These are phyloP conservation scores for Glaciozyma martinii DNA, from an alignment of 768 basidiomycete species.

Conservation along the genomic window DNA sequence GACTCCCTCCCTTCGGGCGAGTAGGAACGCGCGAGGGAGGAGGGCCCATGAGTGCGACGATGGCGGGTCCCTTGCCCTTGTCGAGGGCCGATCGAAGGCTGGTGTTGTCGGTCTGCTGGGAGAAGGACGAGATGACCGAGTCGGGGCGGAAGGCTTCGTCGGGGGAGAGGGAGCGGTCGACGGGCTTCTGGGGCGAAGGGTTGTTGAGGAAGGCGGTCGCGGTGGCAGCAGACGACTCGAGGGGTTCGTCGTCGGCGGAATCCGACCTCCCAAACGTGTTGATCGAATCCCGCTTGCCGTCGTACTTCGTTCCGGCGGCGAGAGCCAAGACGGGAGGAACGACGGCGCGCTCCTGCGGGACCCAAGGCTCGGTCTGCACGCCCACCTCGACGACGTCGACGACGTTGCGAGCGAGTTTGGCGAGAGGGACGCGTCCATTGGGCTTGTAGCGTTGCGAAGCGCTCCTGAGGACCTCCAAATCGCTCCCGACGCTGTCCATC, in stretches of 20 bases:
- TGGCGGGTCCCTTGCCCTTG: constrained; percentile 3
- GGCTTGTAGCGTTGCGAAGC: neutral
- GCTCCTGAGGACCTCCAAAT: neutral
- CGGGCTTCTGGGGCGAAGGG: neutral
- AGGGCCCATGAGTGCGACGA: constrained; percentile 9
- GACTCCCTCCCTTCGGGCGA: neutral
- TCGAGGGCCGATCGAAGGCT: constrained; percentile 3
- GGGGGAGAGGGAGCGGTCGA: constrained; percentile 4
- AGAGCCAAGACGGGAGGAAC: neutral
- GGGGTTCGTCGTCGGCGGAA: constrained; percentile 3
- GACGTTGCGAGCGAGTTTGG: neutral
- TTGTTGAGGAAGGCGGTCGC: constrained; percentile 17
- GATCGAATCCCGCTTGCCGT: constrained; percentile 9
- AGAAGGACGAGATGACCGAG: constrained; percentile 1
- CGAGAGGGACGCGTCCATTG: neutral
- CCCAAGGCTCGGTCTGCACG: constrained; percentile 3
- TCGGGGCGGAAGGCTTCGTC: constrained; percentile 3
- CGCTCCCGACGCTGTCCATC: neutral
- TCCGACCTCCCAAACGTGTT: constrained; percentile 11
- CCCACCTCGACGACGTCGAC: neutral
- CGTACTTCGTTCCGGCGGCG: neutral
- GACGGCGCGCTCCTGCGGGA: neutral
- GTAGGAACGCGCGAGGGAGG: constrained; percentile 8
- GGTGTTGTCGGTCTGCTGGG: neutral
- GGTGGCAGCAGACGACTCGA: constrained; percentile 14